Evolutionary conservation across 2,329 filamentous ascomycete species (phyloP).

Genomic region (Cladophialophora chaetospira): DNA sequence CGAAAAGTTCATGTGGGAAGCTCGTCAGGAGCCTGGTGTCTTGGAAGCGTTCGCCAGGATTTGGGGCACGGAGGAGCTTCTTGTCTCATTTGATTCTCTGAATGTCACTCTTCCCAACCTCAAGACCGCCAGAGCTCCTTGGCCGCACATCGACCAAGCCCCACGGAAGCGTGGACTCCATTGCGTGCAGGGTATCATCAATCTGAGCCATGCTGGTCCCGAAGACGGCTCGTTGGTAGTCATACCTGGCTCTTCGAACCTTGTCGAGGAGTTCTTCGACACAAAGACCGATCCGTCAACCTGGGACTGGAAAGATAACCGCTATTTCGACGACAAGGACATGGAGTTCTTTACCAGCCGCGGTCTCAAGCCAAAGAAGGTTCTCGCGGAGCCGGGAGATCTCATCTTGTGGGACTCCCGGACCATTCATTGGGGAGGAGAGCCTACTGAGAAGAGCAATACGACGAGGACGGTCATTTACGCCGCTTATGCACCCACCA

Average conservation of each 20-base stretch:
- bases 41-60: conserved; percentile 47
- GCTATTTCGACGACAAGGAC: conserved; percentile 47
- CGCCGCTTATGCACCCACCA: conserved; percentile 42
- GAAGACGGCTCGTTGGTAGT: conserved; percentile 52
- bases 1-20: conserved; percentile 53
- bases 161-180: conserved; percentile 12
- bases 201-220: conserved; percentile 48
- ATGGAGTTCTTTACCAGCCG: conserved; percentile 47
- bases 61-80: conserved; percentile 39
- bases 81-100: conserved; percentile 53
- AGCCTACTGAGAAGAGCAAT: conserved; percentile 40
- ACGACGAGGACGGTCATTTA: conserved; percentile 43
- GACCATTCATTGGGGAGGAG: conserved; percentile 49
- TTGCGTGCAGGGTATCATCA: conserved; percentile 48
- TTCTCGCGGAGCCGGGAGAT: conserved; percentile 47
- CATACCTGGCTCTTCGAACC: conserved; percentile 46
- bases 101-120: conserved; percentile 48
- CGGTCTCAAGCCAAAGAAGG: conserved; percentile 45
- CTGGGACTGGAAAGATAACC: conserved; percentile 44
- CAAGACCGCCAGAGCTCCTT: conserved; percentile 40
- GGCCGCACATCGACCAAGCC: conserved; percentile 50
- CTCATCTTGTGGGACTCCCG: conserved; percentile 52
- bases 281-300: conserved; percentile 39
- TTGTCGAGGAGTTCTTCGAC: conserved; percentile 51
- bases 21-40: conserved; percentile 45